Evolutionary conservation across 805 yeast genomes (phyloP).

Genomic region (Ogataea populi-albae): DNA sequence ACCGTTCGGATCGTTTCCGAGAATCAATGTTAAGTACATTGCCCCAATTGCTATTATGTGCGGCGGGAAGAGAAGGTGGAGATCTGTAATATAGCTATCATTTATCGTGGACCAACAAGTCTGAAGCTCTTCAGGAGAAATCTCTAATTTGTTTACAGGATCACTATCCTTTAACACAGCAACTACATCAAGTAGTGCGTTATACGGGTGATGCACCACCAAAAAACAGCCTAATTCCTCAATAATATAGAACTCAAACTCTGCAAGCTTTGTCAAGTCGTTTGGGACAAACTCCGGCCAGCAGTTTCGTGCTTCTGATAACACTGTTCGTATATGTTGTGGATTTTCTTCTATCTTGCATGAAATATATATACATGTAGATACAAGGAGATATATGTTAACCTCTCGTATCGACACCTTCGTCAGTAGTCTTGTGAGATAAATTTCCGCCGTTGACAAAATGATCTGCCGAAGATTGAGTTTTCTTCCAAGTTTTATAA

Average conservation of each 20-base stretch:
- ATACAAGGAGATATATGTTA: conserved; percentile 73
- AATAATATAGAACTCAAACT: conserved; percentile 88
- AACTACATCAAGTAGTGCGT: conserved; percentile 54
- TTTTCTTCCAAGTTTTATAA: conserved; percentile 75
- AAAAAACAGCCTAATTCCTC: conserved; percentile 79
- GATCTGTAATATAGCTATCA: conserved; percentile 85
- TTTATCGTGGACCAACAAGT: conserved; percentile 87
- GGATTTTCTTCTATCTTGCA: conserved; percentile 96
- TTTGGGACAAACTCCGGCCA: conserved; percentile 97
- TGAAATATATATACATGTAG: conserved; percentile 85
- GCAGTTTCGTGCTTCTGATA: conserved; percentile 78
- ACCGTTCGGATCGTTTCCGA: conserved; percentile 39
- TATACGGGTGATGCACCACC: conserved; percentile 75
- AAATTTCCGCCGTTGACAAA: conserved; percentile 84
- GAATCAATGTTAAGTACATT: conserved; percentile 70
- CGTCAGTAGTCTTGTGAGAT: conserved; percentile 72
- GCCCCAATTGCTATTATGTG: conserved; percentile 82
- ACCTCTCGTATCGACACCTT: conserved; percentile 74
- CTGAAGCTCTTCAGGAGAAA: conserved; percentile 70
- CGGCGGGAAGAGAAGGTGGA: conserved; percentile 81
- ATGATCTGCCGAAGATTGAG: conserved; percentile 79
- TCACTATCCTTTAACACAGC: conserved; percentile 37
- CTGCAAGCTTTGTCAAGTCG: conserved; percentile 88
- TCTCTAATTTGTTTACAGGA: conserved; percentile 18
- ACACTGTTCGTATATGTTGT: conserved; percentile 81